Base-by-base conservation (phyloP, 2,329 filamentous ascomycete species). In the Teratosphaeria pseudoeucalypti region DNA sequence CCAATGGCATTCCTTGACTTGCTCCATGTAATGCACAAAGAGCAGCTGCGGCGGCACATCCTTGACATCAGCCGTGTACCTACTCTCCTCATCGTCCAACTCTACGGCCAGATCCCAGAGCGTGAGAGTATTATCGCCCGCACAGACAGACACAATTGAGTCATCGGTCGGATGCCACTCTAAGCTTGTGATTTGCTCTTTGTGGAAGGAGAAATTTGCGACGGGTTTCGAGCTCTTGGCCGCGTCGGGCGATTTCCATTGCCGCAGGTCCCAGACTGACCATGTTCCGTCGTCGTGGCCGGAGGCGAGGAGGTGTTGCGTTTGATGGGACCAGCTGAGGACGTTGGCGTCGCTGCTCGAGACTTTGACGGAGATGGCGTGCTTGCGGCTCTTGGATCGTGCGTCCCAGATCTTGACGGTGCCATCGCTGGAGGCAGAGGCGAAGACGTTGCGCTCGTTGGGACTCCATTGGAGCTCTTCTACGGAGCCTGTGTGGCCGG, bases 151-250 rank as follows among this genome's bases (percentile, higher is more conserved):
- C 16, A 99, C 85, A 69, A 97, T 95, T 72, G 89, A 95, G 79
- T 99, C 92, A 70, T 99, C 94, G 1, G 90, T 92, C 2, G 94
- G 92, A 75, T 97, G 92, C 92, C 94, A 99, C 77, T 97, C 92
- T 47, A 99, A 83, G 66, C 88, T 90, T 6, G 94, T 99, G 68
- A 99, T 90, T 68, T 96, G 94, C 75, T 96, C 90, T 75, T 90
- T 92, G 81, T 99, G 92, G 80, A 96, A 97, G 70, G 85, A 82
- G 77, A 97, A 99, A 68, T 87, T 88, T 3, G 94, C 94, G n/a
- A 97, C 89, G 0, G 94, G 89, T 55, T 86, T 86, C 6, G 88
- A 87, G 54, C 72, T 77, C 32, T 61, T 80, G 82, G 66, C 66
- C 3, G 66, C 62, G 73, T 78, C 66, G 55, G 72, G 68, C 58